Base-by-base conservation (phyloP, 2,329 filamentous ascomycete genomes). In the Pseudogymnoascus sp. region DNA sequence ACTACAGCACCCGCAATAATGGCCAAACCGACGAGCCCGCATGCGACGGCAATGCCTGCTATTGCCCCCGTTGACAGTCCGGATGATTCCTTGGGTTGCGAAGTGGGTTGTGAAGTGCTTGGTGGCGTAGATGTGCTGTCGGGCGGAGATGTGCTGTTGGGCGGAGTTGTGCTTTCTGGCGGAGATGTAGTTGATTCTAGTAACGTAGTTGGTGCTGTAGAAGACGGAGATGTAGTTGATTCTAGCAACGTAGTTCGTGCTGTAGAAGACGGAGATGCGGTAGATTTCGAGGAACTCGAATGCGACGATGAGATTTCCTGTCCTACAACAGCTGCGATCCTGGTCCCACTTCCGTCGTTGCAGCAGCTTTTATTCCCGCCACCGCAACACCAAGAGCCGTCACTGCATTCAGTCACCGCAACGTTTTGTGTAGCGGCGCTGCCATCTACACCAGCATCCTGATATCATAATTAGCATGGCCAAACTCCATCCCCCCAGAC, bases 351-450 rank as follows among this genome's bases (percentile, higher is more conserved):
- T 14, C 45, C 45, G 5, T 60, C 23, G 7, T 14, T 14, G 38
- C 59, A 60, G 22, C 36, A 42, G 23, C 12, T 12, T 28, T 28
- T 49, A 22, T 39, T 45, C 22, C 30, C 22, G 30, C 41, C 25
- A 3, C 59, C 59, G n/a, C 60, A 61, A 36, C 60, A 61, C 60
- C 60, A 61, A 36, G 38, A 49, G 14, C 60, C 60, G 55, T 61
- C 60, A 7, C 23, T 28, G 14, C 60, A 61, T 23, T 61, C 39
- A 12, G 60, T 49, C 25, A 61, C 12, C 5, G 45, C 45, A 55
- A 55, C 45, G 3, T 55, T 55, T n/a, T 61, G 60, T 35, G 25
- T 16, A 22, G 41, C 60, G 6, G 39, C 60, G 9, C 49, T 61
- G 12, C 49, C 25, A 16, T 61, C 60, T 2, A 49, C 39, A 4